These are phyloP conservation scores for Epichloe gansuensis DNA, from an alignment of 2,329 filamentous ascomycete genomes.

Conservation along the genomic window DNA sequence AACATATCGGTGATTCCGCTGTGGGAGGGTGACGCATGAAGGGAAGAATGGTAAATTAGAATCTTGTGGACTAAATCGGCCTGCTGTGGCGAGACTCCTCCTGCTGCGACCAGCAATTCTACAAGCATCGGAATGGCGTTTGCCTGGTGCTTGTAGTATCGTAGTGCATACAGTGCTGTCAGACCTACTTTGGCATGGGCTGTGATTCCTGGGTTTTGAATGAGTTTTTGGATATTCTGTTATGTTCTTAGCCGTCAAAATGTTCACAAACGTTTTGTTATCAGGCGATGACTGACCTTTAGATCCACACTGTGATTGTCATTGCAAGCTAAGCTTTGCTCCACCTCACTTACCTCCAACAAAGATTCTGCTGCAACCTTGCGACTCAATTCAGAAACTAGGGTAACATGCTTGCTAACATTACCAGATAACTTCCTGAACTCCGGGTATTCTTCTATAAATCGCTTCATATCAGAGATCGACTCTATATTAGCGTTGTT, in stretches of 20 bases:
- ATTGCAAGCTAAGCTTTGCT: constrained; percentile 93
- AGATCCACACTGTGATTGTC: constrained; percentile 87
- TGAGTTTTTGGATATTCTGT: constrained; percentile 72
- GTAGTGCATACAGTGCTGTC: constrained; percentile 86
- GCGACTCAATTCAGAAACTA: constrained; percentile 86
- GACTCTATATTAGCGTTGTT: constrained; percentile 93
- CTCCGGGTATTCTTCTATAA: constrained; percentile 97
- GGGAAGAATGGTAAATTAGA: constrained; percentile 72
- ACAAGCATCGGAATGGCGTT: constrained; percentile 76
- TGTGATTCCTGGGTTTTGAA: constrained; percentile 67
- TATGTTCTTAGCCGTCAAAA: constrained; percentile 12
- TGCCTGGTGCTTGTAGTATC: constrained; percentile 77
- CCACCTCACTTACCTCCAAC: constrained; percentile 92
- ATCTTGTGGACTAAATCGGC: constrained; percentile 74
- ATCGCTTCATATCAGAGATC: constrained; percentile 97
- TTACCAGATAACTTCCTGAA: constrained; percentile 96
- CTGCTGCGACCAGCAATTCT: constrained; percentile 74
- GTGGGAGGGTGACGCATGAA: constrained; percentile 65
- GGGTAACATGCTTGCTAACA: constrained; percentile 94
- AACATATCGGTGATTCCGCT: constrained; percentile 85
- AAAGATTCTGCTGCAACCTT: constrained; percentile 76
- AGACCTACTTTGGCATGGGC: constrained; percentile 76
- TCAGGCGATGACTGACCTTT: constrained; percentile 45
- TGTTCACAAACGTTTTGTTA: neutral
- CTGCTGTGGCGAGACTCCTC: constrained; percentile 62